Conservation (phyloP, 2,329 filamentous ascomycete species). For the Lojkania enalia region DNA sequence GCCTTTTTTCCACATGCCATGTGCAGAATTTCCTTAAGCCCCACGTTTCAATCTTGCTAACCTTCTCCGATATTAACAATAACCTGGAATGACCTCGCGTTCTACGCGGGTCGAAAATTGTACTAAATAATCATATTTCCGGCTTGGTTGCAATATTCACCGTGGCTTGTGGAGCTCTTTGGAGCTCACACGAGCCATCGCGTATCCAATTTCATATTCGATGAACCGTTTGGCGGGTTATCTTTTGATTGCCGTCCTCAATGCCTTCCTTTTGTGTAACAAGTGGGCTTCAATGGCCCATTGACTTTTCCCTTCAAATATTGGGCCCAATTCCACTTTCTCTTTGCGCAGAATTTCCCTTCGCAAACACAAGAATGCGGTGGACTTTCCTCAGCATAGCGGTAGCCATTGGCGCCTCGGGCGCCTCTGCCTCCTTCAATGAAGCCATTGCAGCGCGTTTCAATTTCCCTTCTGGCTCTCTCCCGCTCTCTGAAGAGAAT, state of each 20-base stretch:
- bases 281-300: neutral
- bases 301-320: constrained; percentile 18
- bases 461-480: constrained; percentile 4
- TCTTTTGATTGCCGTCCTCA: constrained; percentile 16
- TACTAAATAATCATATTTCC: constrained; percentile 6
- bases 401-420: constrained; percentile 21
- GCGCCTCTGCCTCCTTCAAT: constrained; percentile 17
- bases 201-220: constrained; percentile 13
- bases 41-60: constrained; percentile 12
- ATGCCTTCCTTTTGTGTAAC: constrained; percentile 1
- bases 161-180: constrained; percentile 11
- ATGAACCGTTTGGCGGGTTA: constrained; percentile 13
- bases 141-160: constrained; percentile 14
- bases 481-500: neutral
- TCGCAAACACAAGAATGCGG: constrained; percentile 20
- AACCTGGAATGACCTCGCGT: constrained; percentile 6
- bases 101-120: constrained; percentile 5
- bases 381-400: constrained; percentile 19
- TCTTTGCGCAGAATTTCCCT: neutral
- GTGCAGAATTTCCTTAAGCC: constrained; percentile 7
- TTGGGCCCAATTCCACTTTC: neutral
- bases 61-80: constrained; percentile 13
- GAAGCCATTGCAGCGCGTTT: constrained; percentile 12
- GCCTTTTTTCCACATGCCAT: neutral
- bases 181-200: constrained; percentile 15